Conservation (phyloP, 2,329 filamentous ascomycete species). For the Cladophialophora psammophila region DNA sequence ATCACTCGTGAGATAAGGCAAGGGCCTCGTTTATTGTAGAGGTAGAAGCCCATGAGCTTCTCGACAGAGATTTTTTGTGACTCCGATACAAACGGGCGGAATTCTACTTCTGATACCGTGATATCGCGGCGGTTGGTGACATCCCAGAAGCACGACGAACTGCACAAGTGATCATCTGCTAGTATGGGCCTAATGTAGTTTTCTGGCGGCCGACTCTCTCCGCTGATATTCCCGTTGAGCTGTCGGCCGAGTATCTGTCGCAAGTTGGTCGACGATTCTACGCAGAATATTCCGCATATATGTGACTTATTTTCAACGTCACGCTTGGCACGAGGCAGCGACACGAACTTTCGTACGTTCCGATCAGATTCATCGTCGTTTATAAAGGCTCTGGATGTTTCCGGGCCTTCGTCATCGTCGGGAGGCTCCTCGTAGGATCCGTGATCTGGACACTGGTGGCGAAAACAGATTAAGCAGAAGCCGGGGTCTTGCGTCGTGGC, state of each 20-base stretch:
- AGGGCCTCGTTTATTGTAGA: conserved; percentile 36
- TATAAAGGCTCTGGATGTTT: conserved; percentile 34
- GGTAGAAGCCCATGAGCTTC: conserved; percentile 33
- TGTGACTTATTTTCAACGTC: conserved; percentile 19
- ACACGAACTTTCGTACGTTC: conserved; percentile 35
- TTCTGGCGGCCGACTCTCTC: conserved; percentile 11
- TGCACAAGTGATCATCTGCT: conserved; percentile 32
- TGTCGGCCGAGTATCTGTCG: conserved; percentile 27
- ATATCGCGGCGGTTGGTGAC: conserved; percentile 26
- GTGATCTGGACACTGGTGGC: conserved; percentile 40
- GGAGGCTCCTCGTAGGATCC: conserved; percentile 36
- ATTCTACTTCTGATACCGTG: conserved; percentile 26
- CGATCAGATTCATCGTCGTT: conserved; percentile 38
- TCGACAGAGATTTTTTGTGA: conserved; percentile 27
- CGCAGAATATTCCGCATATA: conserved; percentile 41
- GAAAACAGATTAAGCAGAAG: conserved; percentile 39
- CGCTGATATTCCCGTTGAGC: conserved; percentile 16
- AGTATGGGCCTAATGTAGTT: conserved; percentile 16
- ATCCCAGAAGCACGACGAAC: conserved; percentile 36
- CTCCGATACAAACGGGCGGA: conserved; percentile 26
- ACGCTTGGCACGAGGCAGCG: conserved; percentile 10
- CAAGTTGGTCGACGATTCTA: conserved; percentile 26
- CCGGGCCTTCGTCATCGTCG: conserved; percentile 21
- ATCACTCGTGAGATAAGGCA: conserved; percentile 37
- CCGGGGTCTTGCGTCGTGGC: conserved; percentile 3